These are phyloP conservation scores for Didymella keratinophila DNA, from an alignment of 2,329 filamentous ascomycete species.

Conservation along the genomic window DNA sequence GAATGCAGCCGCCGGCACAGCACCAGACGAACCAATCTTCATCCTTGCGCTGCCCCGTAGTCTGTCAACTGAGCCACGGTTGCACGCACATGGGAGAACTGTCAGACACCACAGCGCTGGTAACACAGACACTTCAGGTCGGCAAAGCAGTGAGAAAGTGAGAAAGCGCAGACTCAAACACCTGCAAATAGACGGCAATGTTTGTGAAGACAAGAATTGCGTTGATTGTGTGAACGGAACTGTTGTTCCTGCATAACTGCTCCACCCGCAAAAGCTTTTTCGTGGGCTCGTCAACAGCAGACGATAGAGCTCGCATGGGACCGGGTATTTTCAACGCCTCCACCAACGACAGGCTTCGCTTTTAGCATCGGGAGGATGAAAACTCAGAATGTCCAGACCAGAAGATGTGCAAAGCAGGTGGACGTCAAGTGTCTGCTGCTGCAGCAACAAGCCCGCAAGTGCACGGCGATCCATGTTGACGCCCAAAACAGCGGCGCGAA, in stretches of 20 bases:
- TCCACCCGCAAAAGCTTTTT: constrained; percentile 25
- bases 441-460: constrained; percentile 22
- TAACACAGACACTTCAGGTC: constrained; percentile 27
- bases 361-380: constrained; percentile 30
- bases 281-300: constrained; percentile 16
- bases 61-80: constrained; percentile 39
- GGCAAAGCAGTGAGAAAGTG: constrained; percentile 17
- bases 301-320: constrained; percentile 18
- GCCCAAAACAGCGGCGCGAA: constrained; percentile 27
- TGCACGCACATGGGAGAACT: constrained; percentile 31
- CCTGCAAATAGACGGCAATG: constrained; percentile 15
- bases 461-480: constrained; percentile 18
- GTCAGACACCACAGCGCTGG: constrained; percentile 30
- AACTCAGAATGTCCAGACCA: constrained; percentile 28
- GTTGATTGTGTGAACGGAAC: constrained; percentile 18
- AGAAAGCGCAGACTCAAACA: constrained; percentile 14
- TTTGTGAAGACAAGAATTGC: constrained; percentile 9
- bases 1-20: constrained; percentile 21
- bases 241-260: constrained; percentile 39
- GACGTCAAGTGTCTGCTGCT: constrained; percentile 21
- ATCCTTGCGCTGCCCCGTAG: constrained; percentile 31
- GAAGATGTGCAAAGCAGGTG: constrained; percentile 16
- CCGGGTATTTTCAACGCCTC: constrained; percentile 30
- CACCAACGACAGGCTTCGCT: constrained; percentile 27
- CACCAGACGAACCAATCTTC: constrained; percentile 29